phyloP scores from a whole-genome alignment of 2,329 filamentous ascomycete genomes.

The Colletotrichum salicis region DNA sequence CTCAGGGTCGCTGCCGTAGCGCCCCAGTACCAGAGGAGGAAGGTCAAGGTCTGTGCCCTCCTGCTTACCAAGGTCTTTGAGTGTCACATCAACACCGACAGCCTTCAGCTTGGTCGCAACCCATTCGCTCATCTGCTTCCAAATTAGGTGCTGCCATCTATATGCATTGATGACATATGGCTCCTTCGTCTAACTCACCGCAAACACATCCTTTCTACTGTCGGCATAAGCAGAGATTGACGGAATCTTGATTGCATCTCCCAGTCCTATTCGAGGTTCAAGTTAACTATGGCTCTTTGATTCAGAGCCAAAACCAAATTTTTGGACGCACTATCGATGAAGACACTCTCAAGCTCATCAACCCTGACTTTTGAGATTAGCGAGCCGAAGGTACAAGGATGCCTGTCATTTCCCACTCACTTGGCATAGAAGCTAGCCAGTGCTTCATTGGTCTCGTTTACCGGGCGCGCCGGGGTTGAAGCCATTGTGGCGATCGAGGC shows the following conservation, averaged over 20 bases:
- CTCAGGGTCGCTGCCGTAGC: slow-evolving; percentile 89
- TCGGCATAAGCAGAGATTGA: slow-evolving; percentile 93
- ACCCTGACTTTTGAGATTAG: not conserved
- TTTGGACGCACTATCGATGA: slow-evolving; percentile 21
- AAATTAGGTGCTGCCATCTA: not conserved
- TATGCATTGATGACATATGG: not conserved
- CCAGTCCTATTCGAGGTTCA: slow-evolving; percentile 56
- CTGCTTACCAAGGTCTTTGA: slow-evolving; percentile 89
- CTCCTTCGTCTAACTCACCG: slow-evolving; percentile 42
- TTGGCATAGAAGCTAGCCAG: slow-evolving; percentile 2
- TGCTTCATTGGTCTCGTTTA: not conserved
- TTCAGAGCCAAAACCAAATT: not conserved
- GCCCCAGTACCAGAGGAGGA: slow-evolving; percentile 88
- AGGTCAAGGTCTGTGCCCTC: slow-evolving; percentile 90
- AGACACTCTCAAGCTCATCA: slow-evolving; percentile 19
- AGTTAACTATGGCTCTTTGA: not conserved
- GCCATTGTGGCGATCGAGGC: not conserved
- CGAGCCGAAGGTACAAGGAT: not conserved
- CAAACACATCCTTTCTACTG: slow-evolving; percentile 89
- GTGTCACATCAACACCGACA: slow-evolving; percentile 89
- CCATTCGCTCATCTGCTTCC: slow-evolving; percentile 85
- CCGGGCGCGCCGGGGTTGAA: not conserved
- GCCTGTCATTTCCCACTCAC: not conserved
- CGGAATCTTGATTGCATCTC: slow-evolving; percentile 93
- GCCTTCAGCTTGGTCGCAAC: slow-evolving; percentile 83